These are phyloP conservation scores for Lycium ferocissimum DNA, from an alignment of 257 asterid genomes.

Conservation along the genomic window DNA sequence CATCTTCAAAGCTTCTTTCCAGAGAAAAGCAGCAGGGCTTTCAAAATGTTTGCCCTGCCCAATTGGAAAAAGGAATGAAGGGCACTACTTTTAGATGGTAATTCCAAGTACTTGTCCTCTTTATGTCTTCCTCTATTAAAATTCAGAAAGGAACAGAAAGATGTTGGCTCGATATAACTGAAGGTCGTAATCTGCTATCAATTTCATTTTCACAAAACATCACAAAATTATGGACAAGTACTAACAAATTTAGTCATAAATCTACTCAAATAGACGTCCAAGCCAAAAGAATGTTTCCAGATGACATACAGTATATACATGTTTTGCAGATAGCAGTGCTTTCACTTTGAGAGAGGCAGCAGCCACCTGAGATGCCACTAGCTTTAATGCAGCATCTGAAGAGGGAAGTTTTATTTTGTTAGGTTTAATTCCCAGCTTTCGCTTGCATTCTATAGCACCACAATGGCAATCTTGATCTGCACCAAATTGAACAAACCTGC, in stretches of 20 bases:
- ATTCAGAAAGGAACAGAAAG: constrained; percentile 21
- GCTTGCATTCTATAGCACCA: constrained; percentile 85
- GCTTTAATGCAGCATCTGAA: constrained; percentile 74
- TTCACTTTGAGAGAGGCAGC: constrained; percentile 57
- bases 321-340: constrained; percentile 51
- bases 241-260: constrained; percentile 22
- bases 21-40: background rate
- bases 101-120: background rate
- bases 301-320: constrained; percentile 39
- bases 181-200: constrained; percentile 17
- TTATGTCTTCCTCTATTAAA: background rate
- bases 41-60: background rate
- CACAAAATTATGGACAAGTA: constrained; percentile 25
- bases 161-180: constrained; percentile 25
- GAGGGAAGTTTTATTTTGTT: constrained; percentile 63
- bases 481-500: constrained; percentile 99
- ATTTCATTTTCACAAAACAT: background rate
- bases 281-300: constrained; percentile 4
- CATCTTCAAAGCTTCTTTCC: background rate
- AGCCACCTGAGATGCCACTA: constrained; percentile 73
- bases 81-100: background rate
- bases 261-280: background rate
- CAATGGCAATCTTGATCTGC: constrained; percentile 98
- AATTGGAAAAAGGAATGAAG: constrained; percentile 9
- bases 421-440: constrained; percentile 86